Base-by-base conservation (phyloP, 108 stramenopile species). In the Stephanodiscus triporus region DNA sequence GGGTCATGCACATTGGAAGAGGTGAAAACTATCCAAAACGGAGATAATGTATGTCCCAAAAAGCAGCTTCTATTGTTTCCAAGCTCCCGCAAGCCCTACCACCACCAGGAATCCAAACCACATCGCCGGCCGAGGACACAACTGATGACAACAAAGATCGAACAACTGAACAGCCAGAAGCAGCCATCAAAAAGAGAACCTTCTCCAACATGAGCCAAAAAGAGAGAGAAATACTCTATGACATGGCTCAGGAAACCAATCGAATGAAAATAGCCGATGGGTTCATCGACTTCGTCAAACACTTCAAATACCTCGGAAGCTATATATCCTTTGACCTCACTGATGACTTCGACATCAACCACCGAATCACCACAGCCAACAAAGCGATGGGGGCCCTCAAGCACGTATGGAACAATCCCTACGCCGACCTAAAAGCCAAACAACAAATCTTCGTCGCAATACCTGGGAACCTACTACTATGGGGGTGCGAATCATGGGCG, bases 401-500 rank as follows among this genome's bases (percentile, higher is more conserved):
- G n/a, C n/a, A n/a, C n/a, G n/a, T n/a, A n/a, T n/a, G n/a, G n/a
- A n/a, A n/a, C n/a, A n/a, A n/a, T n/a, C n/a, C n/a, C n/a, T n/a
- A n/a, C n/a, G n/a, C n/a, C n/a, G n/a, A n/a, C n/a, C n/a, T n/a
- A n/a, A n/a, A n/a, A n/a, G n/a, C n/a, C n/a, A n/a, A n/a, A n/a
- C n/a, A n/a, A n/a, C n/a, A n/a, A n/a, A n/a, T n/a, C n/a, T n/a
- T n/a, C n/a, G n/a, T n/a, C n/a, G n/a, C n/a, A n/a, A n/a, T n/a
- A n/a, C n/a, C n/a, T n/a, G n/a, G n/a, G n/a, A n/a, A n/a, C n/a
- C n/a, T n/a, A n/a, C n/a, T n/a, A n/a, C n/a, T n/a, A n/a, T n/a
- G 56, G 69, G 56, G 69, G 26, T 70, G 56, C 40, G 55, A 72
- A 72, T 42, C 29, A 30, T 63, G 70, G 70, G 59, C 61, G 4